phyloP scores from a whole-genome alignment of 2,329 filamentous ascomycete genomes.

The Aspergillus terreus region DNA sequence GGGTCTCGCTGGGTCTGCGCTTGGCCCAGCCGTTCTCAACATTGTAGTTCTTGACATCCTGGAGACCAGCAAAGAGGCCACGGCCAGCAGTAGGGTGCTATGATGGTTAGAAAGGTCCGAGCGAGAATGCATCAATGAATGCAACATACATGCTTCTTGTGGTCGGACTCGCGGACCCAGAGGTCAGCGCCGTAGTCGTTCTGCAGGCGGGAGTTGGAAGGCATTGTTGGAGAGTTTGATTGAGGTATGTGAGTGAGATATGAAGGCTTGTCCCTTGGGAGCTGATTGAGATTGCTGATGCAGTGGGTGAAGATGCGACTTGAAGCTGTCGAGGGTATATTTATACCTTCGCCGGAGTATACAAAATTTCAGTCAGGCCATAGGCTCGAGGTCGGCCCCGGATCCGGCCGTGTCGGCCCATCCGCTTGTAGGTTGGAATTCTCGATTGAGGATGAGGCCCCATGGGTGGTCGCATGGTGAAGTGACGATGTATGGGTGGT shows the following conservation, averaged over 20 bases:
- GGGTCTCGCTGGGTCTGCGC: slow-evolving; percentile 17
- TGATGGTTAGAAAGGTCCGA: background rate
- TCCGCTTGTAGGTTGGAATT: background rate
- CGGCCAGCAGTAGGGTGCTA: slow-evolving; percentile 32
- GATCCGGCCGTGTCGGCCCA: background rate
- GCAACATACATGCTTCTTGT: background rate
- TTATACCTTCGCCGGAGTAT: background rate
- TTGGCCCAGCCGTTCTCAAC: slow-evolving; percentile 36
- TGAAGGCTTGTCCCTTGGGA: background rate
- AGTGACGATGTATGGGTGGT: too few species aligned
- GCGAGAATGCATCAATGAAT: background rate
- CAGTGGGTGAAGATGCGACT: background rate
- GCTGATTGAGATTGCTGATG: background rate
- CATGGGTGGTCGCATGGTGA: background rate
- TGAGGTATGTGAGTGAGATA: background rate
- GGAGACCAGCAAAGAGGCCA: slow-evolving; percentile 37
- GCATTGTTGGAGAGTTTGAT: slow-evolving; percentile 4
- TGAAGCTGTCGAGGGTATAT: background rate
- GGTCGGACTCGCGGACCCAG: slow-evolving; percentile 24
- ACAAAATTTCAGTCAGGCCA: background rate
- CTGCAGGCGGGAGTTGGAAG: slow-evolving; percentile 20
- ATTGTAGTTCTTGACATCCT: slow-evolving; percentile 37
- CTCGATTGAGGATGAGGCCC: background rate
- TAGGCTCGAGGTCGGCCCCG: background rate
- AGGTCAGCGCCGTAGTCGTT: slow-evolving; percentile 36